Evolutionary conservation across 805 yeast species (phyloP), one percentile per base, ranked within the genome.

Genomic region (Jamesozyma jinghongensis): DNA sequence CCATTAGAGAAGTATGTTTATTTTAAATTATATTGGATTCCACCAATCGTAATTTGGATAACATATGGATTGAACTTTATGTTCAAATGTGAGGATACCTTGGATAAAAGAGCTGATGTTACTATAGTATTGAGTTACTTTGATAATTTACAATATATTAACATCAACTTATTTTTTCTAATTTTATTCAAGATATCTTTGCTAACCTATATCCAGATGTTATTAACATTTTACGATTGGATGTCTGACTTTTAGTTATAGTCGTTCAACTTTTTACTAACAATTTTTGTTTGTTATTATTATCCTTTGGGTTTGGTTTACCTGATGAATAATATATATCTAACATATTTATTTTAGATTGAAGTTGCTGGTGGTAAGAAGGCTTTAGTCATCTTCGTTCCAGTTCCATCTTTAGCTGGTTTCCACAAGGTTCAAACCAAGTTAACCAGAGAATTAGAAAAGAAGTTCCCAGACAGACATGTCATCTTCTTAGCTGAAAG

Each of bases 381-480:
- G 77, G 97, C 97, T 63, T 81, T 92, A 69, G 95, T 88, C 70
- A 75, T 92, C 75, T 90, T 92, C 67, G 97, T 90, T 62, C 98
- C 98, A 71, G 94, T 84, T 61, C 97, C 97, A 73, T 77, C 85
- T 63, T 79, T 87, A 69, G 63, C 78, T 58, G 81, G 82, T 59
- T 86, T 86, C 90, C 96, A 88, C 85, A 86, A 82, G 77, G 94
- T 90, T 66, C 98, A 90, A 80, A 78, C 78, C 63, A 84, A 88
- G 75, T 82, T 90, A 70, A 86, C 96, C 77, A 90, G 97, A 77
- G 98, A 90, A 79, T 84, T 90, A 71, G 98, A 90, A 79, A 90
- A 90, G 94, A 90, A 92, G 79, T 92, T 90, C 88, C 94, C 97
- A 70, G 98, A 90, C 81, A 85, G 95, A 73, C 97, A 92, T 72